Percentiles rank a stretch among this genome's conserved stretches.
Evolutionary conservation across 257 asterid genomes (phyloP).

Genomic region (Ajuga chamaepitys): DNA sequence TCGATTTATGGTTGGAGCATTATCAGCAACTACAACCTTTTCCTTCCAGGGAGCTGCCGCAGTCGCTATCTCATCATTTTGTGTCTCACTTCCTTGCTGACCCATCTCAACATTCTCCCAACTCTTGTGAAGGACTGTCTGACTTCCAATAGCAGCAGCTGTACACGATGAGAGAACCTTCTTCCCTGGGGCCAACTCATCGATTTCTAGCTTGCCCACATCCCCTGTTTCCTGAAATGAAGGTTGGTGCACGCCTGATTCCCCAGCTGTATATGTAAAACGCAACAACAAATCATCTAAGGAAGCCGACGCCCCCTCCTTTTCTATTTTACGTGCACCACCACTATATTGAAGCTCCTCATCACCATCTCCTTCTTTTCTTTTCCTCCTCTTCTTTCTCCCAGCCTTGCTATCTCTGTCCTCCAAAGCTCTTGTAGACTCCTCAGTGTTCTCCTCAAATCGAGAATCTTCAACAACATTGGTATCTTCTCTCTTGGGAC

Average conservation of each 20-base stretch:
- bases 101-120: conserved; percentile 6
- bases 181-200: too few relatives aligned
- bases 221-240: conserved; percentile 1
- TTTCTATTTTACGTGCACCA: background rate
- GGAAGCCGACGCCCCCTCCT: background rate
- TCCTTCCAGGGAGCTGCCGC: background rate
- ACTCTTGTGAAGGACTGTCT: background rate
- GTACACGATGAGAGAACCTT: background rate
- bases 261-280: conserved; percentile 26
- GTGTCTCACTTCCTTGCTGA: background rate
- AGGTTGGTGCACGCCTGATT: background rate
- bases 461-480: too few relatives aligned
- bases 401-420: background rate
- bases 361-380: background rate
- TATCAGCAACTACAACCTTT: conserved; percentile 15
- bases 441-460: background rate
- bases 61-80: background rate
- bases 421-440: background rate
- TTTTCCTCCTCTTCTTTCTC: conserved; percentile 4
- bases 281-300: conserved; percentile 20
- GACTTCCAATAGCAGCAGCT: conserved; percentile 6
- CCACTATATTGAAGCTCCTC: background rate
- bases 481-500: background rate
- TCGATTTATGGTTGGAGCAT: background rate
- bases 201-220: background rate